These are phyloP conservation scores for Leptographium lundbergii DNA, from an alignment of 2,329 filamentous ascomycete genomes.

Conservation along the genomic window DNA sequence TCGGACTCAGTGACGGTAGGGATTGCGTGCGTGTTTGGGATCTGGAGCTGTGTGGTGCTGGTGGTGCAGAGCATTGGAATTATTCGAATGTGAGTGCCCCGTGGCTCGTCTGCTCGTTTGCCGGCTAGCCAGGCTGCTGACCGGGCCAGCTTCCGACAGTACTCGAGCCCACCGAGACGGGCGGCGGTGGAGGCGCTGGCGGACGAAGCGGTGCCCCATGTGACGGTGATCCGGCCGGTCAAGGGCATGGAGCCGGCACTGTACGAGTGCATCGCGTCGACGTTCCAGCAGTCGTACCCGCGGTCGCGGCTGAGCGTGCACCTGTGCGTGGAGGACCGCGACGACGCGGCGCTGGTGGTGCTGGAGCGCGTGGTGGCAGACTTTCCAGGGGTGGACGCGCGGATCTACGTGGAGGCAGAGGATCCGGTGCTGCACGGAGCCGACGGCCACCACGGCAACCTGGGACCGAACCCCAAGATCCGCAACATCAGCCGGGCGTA, in stretches of 20 bases:
- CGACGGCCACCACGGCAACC: conserved; percentile 35
- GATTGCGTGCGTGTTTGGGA: conserved; percentile 7
- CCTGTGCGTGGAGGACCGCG: conserved; percentile 65
- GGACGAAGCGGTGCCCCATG: conserved; percentile 51
- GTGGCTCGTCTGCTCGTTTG: neutral
- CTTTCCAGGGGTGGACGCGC: conserved; percentile 67
- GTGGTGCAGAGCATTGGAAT: conserved; percentile 44
- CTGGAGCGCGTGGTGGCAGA: conserved; percentile 60
- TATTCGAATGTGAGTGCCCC: conserved; percentile 34
- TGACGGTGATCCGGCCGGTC: conserved; percentile 85
- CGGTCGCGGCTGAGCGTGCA: conserved; percentile 61
- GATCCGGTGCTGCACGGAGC: conserved; percentile 21
- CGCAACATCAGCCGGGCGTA: conserved; percentile 92
- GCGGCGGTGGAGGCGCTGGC: conserved; percentile 38
- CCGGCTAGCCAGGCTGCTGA: neutral
- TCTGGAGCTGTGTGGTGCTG: conserved; percentile 40
- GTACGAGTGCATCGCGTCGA: conserved; percentile 83
- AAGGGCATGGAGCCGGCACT: conserved; percentile 84
- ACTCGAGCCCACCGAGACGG: conserved; percentile 34
- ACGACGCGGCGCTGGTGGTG: conserved; percentile 66
- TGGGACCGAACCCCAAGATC: conserved; percentile 98
- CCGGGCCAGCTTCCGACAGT: conserved; percentile 35
- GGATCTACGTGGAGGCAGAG: conserved; percentile 33
- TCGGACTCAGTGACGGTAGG: conserved; percentile 2
- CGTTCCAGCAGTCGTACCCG: conserved; percentile 74